Evolutionary conservation across 2,329 filamentous ascomycete species (phyloP).

Genomic region (Chaetothyriales sp.): DNA sequence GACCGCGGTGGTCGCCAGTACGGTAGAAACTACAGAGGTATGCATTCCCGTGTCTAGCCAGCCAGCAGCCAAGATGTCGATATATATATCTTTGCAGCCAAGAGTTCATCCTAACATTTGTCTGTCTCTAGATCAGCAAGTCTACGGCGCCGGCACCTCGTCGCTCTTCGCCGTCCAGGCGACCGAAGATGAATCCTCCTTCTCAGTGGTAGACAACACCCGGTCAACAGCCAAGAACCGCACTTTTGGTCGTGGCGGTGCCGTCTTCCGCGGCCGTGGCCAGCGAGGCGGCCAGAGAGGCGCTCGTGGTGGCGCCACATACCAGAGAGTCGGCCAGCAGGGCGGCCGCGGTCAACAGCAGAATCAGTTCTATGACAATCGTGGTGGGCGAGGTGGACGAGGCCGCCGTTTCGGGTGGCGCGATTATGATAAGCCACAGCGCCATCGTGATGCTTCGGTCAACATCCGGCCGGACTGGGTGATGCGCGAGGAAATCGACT

Average conservation of each 20-base stretch:
- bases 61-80: slow-evolving; percentile 1
- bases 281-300: slow-evolving; percentile 63
- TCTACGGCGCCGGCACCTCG: slow-evolving; percentile 80
- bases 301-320: slow-evolving; percentile 44
- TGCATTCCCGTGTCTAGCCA: slow-evolving; percentile 6
- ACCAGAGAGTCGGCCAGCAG: slow-evolving; percentile 56
- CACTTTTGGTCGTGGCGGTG: slow-evolving; percentile 68
- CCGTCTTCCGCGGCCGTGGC: slow-evolving; percentile 66
- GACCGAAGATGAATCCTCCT: slow-evolving; percentile 89
- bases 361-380: slow-evolving; percentile 51
- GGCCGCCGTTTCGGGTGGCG: slow-evolving; percentile 94
- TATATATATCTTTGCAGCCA: slow-evolving; percentile 1
- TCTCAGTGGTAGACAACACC: slow-evolving; percentile 94
- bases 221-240: slow-evolving; percentile 72
- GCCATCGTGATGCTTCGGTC: slow-evolving; percentile 89
- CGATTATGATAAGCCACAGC: slow-evolving; percentile 94
- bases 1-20: slow-evolving; percentile 78
- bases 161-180: slow-evolving; percentile 79
- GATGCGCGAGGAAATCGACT: slow-evolving; percentile 96
- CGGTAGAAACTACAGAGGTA: slow-evolving; percentile 85
- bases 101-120: neutral
- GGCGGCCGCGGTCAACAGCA: slow-evolving; percentile 51
- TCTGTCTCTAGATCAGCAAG: slow-evolving; percentile 63
- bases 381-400: slow-evolving; percentile 51
- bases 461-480: slow-evolving; percentile 94